These are phyloP conservation scores for Paramecium sexaurelia DNA, from an alignment of 73 alveolate species.

Conservation along the genomic window DNA sequence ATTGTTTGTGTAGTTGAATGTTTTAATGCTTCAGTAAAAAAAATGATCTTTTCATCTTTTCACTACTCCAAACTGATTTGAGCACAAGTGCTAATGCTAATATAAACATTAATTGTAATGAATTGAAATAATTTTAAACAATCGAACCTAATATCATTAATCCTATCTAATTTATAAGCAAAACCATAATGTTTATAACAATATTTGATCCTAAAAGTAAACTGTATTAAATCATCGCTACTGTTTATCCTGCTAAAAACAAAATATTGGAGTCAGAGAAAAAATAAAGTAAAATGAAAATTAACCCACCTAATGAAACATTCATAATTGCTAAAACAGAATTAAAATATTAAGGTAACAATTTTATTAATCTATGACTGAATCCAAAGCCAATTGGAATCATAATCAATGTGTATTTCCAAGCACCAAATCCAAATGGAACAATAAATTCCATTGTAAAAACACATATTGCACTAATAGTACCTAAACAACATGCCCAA, in stretches of 20 bases:
- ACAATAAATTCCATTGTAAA: constrained; percentile 26
- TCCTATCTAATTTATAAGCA: background rate
- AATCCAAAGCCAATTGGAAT: background rate
- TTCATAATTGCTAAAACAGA: background rate
- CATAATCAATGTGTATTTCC: background rate
- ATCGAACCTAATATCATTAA: background rate
- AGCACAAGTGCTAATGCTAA: background rate
- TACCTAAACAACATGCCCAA: constrained; percentile 5
- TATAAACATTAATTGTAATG: constrained; percentile 15
- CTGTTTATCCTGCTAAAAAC: constrained; percentile 55
- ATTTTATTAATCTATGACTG: background rate
- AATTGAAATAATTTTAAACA: background rate
- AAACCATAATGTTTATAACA: background rate
- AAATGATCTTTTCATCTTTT: constrained; percentile 35
- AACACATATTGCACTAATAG: constrained; percentile 39
- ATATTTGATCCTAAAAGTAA: constrained; percentile 14
- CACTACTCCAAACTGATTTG: background rate
- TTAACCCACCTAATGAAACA: background rate
- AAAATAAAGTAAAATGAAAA: background rate
- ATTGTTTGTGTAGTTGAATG: background rate
- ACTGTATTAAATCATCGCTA: background rate
- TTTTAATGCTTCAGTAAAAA: background rate
- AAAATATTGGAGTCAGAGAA: background rate
- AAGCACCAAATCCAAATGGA: constrained; percentile 49
- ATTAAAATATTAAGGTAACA: background rate